Conservation (phyloP, 441 rosid genomes). For the Breynia disticha region DNA sequence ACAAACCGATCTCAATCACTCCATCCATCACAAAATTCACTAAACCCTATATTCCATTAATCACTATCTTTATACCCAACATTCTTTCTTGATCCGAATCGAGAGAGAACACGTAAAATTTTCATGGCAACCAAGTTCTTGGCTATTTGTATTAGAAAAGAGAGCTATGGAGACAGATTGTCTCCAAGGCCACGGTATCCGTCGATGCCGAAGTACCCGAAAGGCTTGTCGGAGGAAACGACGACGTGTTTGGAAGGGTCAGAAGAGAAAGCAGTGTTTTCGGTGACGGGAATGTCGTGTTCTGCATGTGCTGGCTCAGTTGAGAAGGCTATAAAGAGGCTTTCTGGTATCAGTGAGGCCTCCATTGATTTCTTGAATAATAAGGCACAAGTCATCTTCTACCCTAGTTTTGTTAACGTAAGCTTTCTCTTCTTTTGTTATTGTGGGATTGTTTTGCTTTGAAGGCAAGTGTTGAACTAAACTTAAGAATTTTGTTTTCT, state of each 20-base stretch:
- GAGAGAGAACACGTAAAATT: background rate
- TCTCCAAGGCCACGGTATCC: constrained; percentile 54
- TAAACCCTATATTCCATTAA: too few relatives aligned
- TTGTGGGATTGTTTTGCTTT: background rate
- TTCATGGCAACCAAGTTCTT: constrained; percentile 63
- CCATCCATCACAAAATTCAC: too few relatives aligned
- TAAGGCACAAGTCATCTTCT: constrained; percentile 49
- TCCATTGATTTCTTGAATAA: constrained; percentile 59
- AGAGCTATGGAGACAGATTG: constrained; percentile 25
- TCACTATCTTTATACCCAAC: too few relatives aligned
- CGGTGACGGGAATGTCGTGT: constrained; percentile 61
- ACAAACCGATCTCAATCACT: too few relatives aligned
- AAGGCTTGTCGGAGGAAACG: constrained; percentile 33
- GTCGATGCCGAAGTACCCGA: constrained; percentile 56
- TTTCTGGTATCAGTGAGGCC: constrained; percentile 60
- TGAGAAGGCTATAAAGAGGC: constrained; percentile 70
- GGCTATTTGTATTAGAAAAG: constrained; percentile 52
- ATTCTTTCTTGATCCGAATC: too few relatives aligned
- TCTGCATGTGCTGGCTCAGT: constrained; percentile 81
- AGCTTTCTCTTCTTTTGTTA: constrained; percentile 9
- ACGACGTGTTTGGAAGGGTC: constrained; percentile 20
- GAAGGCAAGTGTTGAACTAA: too few relatives aligned
- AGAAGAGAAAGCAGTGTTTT: constrained; percentile 39
- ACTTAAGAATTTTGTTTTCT: too few relatives aligned
- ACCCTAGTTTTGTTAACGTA: constrained; percentile 47